Conservation (phyloP, 768 basidiomycete genomes). For the Epithele typhae region DNA sequence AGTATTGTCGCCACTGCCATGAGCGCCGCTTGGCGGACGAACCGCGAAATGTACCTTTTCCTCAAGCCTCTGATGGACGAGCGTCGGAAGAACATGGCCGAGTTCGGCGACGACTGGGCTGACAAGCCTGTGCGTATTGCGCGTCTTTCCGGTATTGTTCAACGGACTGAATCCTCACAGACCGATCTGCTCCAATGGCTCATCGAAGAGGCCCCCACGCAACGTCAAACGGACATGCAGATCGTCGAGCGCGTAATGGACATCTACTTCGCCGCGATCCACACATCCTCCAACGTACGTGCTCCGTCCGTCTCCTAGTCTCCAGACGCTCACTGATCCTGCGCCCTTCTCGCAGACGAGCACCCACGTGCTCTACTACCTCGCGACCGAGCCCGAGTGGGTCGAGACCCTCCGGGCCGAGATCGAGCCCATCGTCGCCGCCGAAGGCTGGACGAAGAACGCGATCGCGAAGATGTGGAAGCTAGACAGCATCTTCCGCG, state of each 20-base stretch:
- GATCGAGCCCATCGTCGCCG: conserved; percentile 20
- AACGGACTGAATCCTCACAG: background rate
- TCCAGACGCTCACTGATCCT: conserved; percentile 12
- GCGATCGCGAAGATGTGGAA: conserved; percentile 27
- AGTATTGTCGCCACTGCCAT: conserved; percentile 14
- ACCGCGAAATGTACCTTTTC: conserved; percentile 9
- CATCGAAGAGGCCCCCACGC: background rate
- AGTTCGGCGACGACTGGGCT: conserved; percentile 20
- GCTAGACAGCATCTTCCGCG: conserved; percentile 34
- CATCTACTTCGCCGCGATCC: background rate
- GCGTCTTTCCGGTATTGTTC: background rate
- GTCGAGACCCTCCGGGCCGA: conserved; percentile 29
- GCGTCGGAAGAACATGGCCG: conserved; percentile 16
- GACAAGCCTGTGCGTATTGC: conserved; percentile 27
- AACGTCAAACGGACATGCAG: background rate
- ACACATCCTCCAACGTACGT: background rate
- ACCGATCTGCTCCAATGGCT: background rate
- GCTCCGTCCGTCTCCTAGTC: conserved; percentile 22
- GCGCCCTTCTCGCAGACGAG: conserved; percentile 18
- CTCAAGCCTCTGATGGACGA: conserved; percentile 28
- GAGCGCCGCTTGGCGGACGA: background rate
- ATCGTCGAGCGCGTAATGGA: background rate
- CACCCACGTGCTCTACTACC: conserved; percentile 24
- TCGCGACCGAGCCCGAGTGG: conserved; percentile 26
- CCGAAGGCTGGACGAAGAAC: conserved; percentile 30